Evolutionary conservation across 345 rosid genomes (phyloP).

Genomic region (Arabis hirsuta): DNA sequence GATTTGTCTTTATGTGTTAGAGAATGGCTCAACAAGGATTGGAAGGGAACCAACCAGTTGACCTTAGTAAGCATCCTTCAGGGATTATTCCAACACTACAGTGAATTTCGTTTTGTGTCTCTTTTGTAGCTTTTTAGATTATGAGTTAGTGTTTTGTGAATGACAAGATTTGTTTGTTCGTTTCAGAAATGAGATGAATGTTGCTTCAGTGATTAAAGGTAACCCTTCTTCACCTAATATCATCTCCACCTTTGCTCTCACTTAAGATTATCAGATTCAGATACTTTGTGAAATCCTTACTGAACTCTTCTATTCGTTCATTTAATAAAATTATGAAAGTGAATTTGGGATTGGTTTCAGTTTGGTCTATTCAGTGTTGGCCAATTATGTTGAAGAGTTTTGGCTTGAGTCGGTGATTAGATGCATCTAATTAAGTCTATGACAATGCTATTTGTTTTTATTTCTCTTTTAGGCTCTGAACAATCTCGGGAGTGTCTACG

Average conservation of each 20-base stretch:
- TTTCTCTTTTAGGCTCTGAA: slow-evolving; percentile 73
- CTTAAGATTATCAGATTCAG: no score
- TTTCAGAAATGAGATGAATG: no score
- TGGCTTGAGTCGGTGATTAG: not conserved
- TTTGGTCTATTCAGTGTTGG: not conserved
- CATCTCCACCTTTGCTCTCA: no score
- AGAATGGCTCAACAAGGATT: slow-evolving; percentile 72
- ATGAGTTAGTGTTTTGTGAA: no score
- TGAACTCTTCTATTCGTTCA: no score
- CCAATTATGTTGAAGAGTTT: not conserved
- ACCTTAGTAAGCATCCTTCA: slow-evolving; percentile 90
- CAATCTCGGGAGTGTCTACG: slow-evolving; percentile 96
- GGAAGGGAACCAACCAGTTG: slow-evolving; percentile 97
- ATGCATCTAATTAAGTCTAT: not conserved
- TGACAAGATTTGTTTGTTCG: no score
- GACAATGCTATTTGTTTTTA: not conserved
- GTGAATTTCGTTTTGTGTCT: slow-evolving; percentile 53
- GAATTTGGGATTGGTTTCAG: not conserved
- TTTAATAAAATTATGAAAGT: not conserved
- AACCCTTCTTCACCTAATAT: no score
- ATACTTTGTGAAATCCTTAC: no score
- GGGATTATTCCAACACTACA: slow-evolving; percentile 96
- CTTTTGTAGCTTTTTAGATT: not conserved
- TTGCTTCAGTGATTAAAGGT: no score
- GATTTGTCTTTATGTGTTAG: not conserved